phyloP scores from a whole-genome alignment of 768 basidiomycete genomes.

The Tylopilus sp. region DNA sequence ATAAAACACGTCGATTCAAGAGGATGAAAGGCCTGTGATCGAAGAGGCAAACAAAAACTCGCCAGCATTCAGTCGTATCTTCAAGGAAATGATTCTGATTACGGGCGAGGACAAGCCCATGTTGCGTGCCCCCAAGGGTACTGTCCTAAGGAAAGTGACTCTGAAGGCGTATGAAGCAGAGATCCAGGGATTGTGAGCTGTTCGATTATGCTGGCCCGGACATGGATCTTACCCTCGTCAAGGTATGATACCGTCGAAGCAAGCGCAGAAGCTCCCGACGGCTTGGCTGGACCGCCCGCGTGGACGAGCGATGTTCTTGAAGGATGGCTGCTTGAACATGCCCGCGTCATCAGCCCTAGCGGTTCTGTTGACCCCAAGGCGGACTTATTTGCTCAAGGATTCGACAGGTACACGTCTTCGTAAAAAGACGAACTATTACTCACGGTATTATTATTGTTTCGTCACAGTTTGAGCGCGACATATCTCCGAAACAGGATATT shows the following conservation, averaged over 20 bases:
- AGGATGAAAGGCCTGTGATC: conserved; percentile 32
- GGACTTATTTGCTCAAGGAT: not conserved
- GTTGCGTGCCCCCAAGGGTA: conserved; percentile 34
- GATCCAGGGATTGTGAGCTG: conserved; percentile 4
- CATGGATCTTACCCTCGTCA: not conserved
- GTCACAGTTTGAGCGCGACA: conserved; percentile 24
- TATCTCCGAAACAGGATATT: conserved; percentile 12
- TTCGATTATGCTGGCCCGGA: not conserved
- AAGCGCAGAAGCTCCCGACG: not conserved
- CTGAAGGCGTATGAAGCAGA: conserved; percentile 23
- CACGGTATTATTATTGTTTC: not conserved
- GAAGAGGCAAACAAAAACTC: conserved; percentile 40
- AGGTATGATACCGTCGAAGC: not conserved
- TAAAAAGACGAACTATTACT: too few species aligned
- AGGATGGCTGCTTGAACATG: not conserved
- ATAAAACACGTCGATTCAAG: too few species aligned
- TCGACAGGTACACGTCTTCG: not conserved
- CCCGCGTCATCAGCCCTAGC: not conserved
- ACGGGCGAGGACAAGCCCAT: conserved; percentile 39
- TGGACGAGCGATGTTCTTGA: not conserved
- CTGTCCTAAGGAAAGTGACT: conserved; percentile 12
- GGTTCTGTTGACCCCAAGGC: not conserved
- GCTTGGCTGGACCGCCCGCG: not conserved
- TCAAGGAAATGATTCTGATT: conserved; percentile 53
- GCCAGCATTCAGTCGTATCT: conserved; percentile 39